Evolutionary conservation across 2,329 filamentous ascomycete species (phyloP).

Genomic region (Cladosporium halotolerans): DNA sequence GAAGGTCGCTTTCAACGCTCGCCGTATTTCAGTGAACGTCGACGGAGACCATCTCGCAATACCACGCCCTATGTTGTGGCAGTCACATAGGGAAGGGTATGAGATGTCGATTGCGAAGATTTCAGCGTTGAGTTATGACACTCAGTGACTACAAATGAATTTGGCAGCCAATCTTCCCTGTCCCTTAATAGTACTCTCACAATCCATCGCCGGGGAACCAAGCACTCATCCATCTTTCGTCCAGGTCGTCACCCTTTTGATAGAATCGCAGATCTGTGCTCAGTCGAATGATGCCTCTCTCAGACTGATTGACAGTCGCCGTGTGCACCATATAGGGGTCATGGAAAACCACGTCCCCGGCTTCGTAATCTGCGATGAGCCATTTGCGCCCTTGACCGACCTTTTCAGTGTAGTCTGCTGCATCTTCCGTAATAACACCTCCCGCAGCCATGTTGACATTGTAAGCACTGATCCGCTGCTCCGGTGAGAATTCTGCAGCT

Average conservation of each 20-base stretch:
- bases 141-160: no score
- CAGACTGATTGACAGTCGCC: background rate
- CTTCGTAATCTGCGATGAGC: background rate
- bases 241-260: background rate
- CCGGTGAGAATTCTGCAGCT: background rate
- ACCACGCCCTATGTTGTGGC: no score
- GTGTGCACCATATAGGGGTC: background rate
- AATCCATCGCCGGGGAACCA: background rate
- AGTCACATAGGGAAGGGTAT: no score
- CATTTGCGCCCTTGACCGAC: background rate
- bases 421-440: background rate
- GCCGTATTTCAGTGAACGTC: no score
- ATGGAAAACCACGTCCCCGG: background rate
- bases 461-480: background rate
- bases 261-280: background rate
- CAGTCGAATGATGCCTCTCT: background rate
- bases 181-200: background rate
- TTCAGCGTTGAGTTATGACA: no score
- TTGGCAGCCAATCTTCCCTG: no score
- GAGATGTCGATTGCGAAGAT: no score
- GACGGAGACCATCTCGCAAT: no score
- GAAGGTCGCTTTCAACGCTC: no score
- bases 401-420: background rate
- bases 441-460: background rate
- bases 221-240: background rate